These are phyloP conservation scores for Leucosporidium creatinivorum DNA, from an alignment of 768 basidiomycete genomes.

Conservation along the genomic window DNA sequence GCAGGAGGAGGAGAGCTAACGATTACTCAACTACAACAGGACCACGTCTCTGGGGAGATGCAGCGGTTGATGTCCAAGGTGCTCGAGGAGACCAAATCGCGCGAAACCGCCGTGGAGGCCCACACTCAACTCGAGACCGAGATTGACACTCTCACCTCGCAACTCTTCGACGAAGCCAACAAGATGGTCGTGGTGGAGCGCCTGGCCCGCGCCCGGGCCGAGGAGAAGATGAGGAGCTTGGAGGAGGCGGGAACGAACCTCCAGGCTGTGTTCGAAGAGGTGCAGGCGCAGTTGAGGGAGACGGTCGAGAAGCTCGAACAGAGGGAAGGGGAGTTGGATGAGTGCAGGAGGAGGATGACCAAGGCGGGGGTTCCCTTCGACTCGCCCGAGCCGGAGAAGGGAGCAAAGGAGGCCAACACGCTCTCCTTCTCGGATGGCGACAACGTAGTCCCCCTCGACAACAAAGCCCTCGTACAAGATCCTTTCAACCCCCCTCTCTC, in stretches of 20 bases:
- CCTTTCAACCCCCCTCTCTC: neutral
- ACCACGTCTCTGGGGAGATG: constrained; percentile 80
- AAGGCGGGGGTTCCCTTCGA: constrained; percentile 18
- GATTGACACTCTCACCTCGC: constrained; percentile 85
- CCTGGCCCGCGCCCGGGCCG: constrained; percentile 48
- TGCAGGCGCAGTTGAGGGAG: constrained; percentile 29
- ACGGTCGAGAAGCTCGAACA: constrained; percentile 32
- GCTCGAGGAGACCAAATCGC: constrained; percentile 85
- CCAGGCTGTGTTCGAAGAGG: constrained; percentile 30
- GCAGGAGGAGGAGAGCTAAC: too few species aligned
- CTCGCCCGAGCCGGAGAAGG: neutral
- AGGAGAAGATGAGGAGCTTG: constrained; percentile 34
- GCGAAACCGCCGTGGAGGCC: constrained; percentile 83
- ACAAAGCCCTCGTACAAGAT: neutral
- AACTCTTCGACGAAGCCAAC: constrained; percentile 85
- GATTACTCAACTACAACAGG: constrained; percentile 7
- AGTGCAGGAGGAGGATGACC: constrained; percentile 7
- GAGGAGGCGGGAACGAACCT: constrained; percentile 34
- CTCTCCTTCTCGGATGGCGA: constrained; percentile 31
- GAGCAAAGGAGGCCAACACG: constrained; percentile 8
- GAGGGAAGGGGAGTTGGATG: constrained; percentile 20
- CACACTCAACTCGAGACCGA: constrained; percentile 76
- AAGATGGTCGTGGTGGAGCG: constrained; percentile 96
- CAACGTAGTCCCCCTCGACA: constrained; percentile 14
- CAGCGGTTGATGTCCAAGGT: constrained; percentile 87